Base-by-base conservation (phyloP, 2,329 filamentous ascomycete genomes). In the Beauveria scarabaeidicola region DNA sequence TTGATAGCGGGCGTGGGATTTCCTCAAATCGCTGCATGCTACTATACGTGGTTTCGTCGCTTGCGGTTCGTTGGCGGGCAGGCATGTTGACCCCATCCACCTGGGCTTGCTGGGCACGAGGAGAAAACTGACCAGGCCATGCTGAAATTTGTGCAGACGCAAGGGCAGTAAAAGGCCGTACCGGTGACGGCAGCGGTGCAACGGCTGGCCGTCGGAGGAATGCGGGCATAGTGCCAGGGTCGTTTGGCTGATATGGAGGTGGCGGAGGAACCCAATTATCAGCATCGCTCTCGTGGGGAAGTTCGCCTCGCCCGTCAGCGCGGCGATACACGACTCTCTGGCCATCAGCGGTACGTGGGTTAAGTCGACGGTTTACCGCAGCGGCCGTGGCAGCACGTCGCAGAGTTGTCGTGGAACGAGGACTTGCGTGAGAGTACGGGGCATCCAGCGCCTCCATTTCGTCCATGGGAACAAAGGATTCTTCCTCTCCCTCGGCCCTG, bases 251-350 rank as follows among this genome's bases (percentile, higher is more conserved):
- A 66, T 95, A 95, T 1, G 89, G 89, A 3, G 90, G 90, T 9
- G 90, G 90, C 5, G 90, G 90, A 5, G 90, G 89, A 5, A 91
- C 88, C 90, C 90, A 95, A 66, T 92, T 90, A 67, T 94, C 90
- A 4, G 90, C 89, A 69, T 94, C 90, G 63, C 89, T 93, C 72
- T 94, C 90, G 70, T 94, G 89, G 4, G 90, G 90, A 65, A 91
- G 81, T 66, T 92, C 87, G 46, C 82, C 78, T 46, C 86, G 79
- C 7, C 86, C 85, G 71, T 90, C 86, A 15, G 87, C 86, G 50
- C 87, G 81, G 48, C 85, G 82, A 68, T 88, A 89, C 65, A 86
- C 75, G 50, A 85, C 78, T 43, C 74, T 78, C 1, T 83, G 75
- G 65, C 77, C 74, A 65, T 81, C 75, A 57, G 81, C 73, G 44